These are phyloP conservation scores for Botrytis pseudocinerea DNA, from an alignment of 2,329 filamentous ascomycete genomes.

Conservation along the genomic window DNA sequence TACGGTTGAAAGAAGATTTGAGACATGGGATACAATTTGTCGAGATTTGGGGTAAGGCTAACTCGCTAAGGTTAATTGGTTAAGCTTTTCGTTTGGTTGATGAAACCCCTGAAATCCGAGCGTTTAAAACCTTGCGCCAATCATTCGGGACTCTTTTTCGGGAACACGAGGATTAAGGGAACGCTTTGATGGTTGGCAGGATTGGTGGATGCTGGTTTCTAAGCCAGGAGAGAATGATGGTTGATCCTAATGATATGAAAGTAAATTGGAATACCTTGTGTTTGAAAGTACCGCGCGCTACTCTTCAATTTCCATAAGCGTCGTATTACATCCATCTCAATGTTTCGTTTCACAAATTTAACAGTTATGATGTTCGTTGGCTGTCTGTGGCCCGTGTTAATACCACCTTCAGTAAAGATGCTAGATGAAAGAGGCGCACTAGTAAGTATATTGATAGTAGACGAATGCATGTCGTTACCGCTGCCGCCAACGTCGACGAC, in stretches of 20 bases:
- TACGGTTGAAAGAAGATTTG: conserved; percentile 4
- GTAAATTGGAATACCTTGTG: neutral
- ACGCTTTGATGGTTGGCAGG: conserved; percentile 15
- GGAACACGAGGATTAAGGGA: neutral
- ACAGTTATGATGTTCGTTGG: neutral
- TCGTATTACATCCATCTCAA: neutral
- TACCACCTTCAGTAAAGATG: neutral
- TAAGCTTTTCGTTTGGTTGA: conserved; percentile 14
- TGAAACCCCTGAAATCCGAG: conserved; percentile 20
- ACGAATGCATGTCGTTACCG: neutral
- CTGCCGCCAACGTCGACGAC: neutral
- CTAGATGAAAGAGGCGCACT: conserved; percentile 7
- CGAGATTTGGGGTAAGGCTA: neutral
- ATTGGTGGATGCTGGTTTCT: neutral
- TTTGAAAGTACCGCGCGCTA: conserved; percentile 18
- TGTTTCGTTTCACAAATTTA: conserved; percentile 19
- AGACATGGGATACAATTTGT: neutral
- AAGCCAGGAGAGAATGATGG: neutral
- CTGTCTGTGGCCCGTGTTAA: neutral
- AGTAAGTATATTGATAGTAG: neutral
- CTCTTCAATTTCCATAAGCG: neutral
- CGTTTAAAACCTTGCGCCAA: conserved; percentile 18
- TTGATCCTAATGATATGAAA: neutral
- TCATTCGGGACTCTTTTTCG: conserved; percentile 7
- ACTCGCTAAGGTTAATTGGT: neutral